Base-by-base conservation (phyloP, 2,329 filamentous ascomycete species). In the Cladobotryum protrusum region DNA sequence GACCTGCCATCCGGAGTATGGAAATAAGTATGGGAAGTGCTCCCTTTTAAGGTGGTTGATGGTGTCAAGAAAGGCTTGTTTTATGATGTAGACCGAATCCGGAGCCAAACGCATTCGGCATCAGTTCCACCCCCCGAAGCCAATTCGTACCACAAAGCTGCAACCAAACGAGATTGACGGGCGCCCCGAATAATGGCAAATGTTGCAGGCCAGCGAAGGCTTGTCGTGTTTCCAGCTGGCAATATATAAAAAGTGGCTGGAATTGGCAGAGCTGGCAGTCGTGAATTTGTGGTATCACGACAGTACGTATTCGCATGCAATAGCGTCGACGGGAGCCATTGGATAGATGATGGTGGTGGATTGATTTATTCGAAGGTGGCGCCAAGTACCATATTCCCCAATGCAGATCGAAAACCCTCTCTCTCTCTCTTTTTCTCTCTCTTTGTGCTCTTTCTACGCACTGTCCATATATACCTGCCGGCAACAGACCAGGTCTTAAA, bases 251-350 rank as follows among this genome's bases (percentile, higher is more conserved):
- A 29, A 29, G 24, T 29, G 24, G 6, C 24, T 29, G 24, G 4
- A 29, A 12, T 19, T 40, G 37, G 15, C 37, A 18, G 14, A 40
- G 37, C 37, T 40, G 37, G 37, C 49, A 41, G 39, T 37, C 44
- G 49, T 39, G 32, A 45, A 35, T 39, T 48, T 34, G 40, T 43
- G 39, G 52, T 53, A 48, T 51, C 48, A 51, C 48, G 44, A 34
- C 47, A 49, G 42, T 13, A 45, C 42, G 48, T 29, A 43, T 33
- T 53, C 35, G 44, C 48, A 45, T 15, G 14, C 45, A 42, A 33
- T 17, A 20, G 36, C 37, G 45, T 53, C 48, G 48, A 51, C 44
- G 19, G 45, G 43, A 49, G 46, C 50, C 50, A 45, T 49, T 39
- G 17, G 24, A 29, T 29, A 9, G 24, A 29, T 29, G 24, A 9